Evolutionary conservation across 306 rosid species (phyloP).

Genomic region (Pachyrhizus erosus): DNA sequence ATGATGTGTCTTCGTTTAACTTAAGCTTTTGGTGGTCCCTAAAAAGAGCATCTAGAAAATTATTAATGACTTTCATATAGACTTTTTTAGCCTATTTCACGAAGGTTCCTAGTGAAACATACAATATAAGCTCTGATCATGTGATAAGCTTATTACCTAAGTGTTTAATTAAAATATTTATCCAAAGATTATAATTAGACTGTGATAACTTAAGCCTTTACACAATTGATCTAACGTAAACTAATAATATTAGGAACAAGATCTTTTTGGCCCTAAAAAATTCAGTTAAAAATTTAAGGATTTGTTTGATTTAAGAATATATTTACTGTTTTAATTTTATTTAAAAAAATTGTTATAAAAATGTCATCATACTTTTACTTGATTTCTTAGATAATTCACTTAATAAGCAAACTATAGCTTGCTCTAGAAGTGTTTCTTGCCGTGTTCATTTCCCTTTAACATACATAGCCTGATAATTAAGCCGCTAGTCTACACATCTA

Average conservation of each 20-base stretch:
- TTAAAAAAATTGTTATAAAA: background rate
- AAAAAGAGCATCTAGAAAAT: background rate
- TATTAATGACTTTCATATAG: background rate
- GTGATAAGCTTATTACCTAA: background rate
- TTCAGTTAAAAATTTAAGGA: background rate
- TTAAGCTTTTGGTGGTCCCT: background rate
- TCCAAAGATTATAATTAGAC: background rate
- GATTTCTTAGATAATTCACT: background rate
- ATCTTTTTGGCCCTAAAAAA: background rate
- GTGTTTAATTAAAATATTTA: background rate
- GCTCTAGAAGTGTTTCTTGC: background rate
- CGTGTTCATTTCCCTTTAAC: background rate
- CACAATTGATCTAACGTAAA: constrained; percentile 1
- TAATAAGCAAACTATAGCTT: background rate
- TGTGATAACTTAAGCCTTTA: background rate
- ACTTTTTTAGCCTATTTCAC: background rate
- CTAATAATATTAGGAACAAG: background rate
- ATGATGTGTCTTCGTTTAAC: background rate
- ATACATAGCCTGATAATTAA: background rate
- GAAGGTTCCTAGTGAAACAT: background rate
- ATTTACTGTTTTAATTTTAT: background rate
- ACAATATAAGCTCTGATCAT: background rate
- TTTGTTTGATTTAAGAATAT: background rate
- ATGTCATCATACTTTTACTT: background rate
- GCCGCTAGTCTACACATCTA: background rate